Evolutionary conservation across 176 grass and related monocot genomes (phyloP), one percentile per base, ranked within the genome.

Genomic region (Aegilops sharonensis): DNA sequence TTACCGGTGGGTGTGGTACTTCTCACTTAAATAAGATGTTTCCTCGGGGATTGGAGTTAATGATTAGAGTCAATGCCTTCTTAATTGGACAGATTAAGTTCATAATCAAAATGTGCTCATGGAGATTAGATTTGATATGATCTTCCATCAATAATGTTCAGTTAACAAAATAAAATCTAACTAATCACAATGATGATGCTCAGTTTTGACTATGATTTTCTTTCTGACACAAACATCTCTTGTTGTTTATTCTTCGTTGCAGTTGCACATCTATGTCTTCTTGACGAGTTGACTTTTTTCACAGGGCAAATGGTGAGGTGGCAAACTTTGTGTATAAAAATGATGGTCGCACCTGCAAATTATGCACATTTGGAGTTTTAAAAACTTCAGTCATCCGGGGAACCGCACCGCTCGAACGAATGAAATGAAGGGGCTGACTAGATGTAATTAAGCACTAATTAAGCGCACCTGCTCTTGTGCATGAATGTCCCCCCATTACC

Each of bases 31-130:
- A 11, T 24, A 56, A 36, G 40, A 66, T 47, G 3, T 63, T 84
- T 75, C 54, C 36, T 64, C 9, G 47, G n/a, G 17, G n/a, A 63
- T 14, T 74, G 81, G 68, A 84, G 15, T 83, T 72, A 83, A 47
- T 23, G 30, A 11, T 75, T 43, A 24, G 15, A 62, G 36, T 84
- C 82, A 75, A 84, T 75, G 82, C 18, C 70, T 74, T 74, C 43
- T 63, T 74, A 84, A 45, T 14, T 74, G 9, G 27, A 31, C 11
- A 32, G 0, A 32, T 48, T 48, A 32, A n/a, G 27, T 5, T 66
- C 6, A 25, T 17, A 81, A 32, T 62, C 5, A 74, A 31, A 66
- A 17, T 76, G 59, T 24, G 82, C 40, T 76, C 27, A 42, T 20
- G 9, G 4, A 2, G 24, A 84, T 32, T 35, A 47, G 50, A 52